Base-by-base conservation (phyloP, 805 yeast species). In the Candida suzukii region DNA sequence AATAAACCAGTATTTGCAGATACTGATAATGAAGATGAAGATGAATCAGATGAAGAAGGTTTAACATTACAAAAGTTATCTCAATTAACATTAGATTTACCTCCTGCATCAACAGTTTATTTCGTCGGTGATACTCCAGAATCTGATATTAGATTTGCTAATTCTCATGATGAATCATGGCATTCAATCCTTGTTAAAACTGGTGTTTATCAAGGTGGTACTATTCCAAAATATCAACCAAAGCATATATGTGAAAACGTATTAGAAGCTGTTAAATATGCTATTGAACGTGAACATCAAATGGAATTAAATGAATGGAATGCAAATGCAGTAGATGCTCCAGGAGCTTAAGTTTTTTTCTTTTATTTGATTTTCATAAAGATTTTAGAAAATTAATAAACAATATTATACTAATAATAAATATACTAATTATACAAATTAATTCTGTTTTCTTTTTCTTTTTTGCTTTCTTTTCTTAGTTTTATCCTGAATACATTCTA, bases 91-190 rank as follows among this genome's bases (percentile, higher is more conserved):
- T 51, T 77, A 51, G 80, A 80, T 42, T 64, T 85, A 48, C 93
- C 93, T 6, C 90, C 90, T 4, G 88, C 93, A 3, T 80, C 87
- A 5, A 84, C 93, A 0, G 95, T 86, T 14, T 85, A 85, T 60
- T 86, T 85, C 64, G 93, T 85, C 39, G 95, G 95, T 53, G 95
- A 85, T 57, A 85, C 95, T 13, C 95, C 95, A 17, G 95, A 85
- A 64, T 81, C 90, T 7, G 95, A 85, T 60, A 85, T 85, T 48
- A 70, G 93, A 60, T 86, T 86, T 65, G 95, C 95, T 41, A 85
- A 85, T 66, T 80, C 88, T 17, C 91, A 84, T 62, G 93, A 85
- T 57, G 76, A 76, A 45, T 78, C 88, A 25, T 85, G 95, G 95
- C 79, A 73, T 63, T 84, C 95, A 22, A 85, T 86, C 44, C 69